Base-by-base conservation (phyloP, 2,329 filamentous ascomycete species). In the Ceratocystis harringtonii region DNA sequence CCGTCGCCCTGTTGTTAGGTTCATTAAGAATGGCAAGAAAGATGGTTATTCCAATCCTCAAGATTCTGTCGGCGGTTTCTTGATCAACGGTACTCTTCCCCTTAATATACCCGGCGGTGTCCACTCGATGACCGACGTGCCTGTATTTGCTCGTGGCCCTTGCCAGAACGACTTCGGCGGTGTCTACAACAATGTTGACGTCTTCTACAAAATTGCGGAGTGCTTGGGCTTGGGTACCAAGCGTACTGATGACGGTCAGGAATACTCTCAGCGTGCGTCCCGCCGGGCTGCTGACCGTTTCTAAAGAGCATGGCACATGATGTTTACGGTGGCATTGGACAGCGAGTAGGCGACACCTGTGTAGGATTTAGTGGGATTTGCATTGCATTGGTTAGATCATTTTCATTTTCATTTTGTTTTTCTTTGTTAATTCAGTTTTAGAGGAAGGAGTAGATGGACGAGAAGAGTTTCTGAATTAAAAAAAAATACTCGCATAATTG, bases 151-250 rank as follows among this genome's bases (percentile, higher is more conserved):
- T 0, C 81, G 82, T 77, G 89, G 89, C 0, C 89, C 89, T 5
- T 92, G 89, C 76, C 86, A 90, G 73, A 85, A 89, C 70, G 76
- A 81, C 17, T 94, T 94, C 72, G 83, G 85, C 4, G 87, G 88
- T 65, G 81, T 86, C 2, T 89, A 85, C 69, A 84, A 79, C 74
- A 88, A 84, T 72, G 81, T 89, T 57, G 87, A 90, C 68, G 78
- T 90, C 69, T 90, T 90, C 71, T 90, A 85, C 76, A 84, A 85
- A 74, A 88, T 90, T 72, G 84, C 86, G 15, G 79, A 79, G 69
- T 89, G 86, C 70, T 76, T 89, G 65, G 86, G 86, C 61, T 74
- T 87, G 52, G 75, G 73, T 2, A 71, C 69, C 28, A 57, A 45
- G 6, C 50, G 50, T 19, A 67, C 63, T 2, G 66, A 63, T 45